These are phyloP conservation scores for Curvularia verruculosa DNA, from an alignment of 2,329 filamentous ascomycete genomes.

Conservation along the genomic window DNA sequence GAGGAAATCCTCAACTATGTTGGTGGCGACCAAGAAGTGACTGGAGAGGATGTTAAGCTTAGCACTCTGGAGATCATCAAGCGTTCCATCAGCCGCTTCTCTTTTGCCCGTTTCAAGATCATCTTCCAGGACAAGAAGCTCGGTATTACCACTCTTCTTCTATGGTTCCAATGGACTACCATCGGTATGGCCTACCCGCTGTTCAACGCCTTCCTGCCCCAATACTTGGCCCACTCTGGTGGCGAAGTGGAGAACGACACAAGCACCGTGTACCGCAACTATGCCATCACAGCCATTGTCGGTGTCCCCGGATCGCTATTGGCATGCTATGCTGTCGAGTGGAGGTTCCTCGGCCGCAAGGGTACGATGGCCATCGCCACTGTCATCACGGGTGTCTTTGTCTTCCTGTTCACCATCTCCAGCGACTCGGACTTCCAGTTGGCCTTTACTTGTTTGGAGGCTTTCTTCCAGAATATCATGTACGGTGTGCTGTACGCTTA, in stretches of 20 bases:
- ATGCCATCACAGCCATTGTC: constrained; percentile 77
- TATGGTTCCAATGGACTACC: constrained; percentile 82
- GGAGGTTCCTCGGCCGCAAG: constrained; percentile 74
- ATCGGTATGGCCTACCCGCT: constrained; percentile 88
- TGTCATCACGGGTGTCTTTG: constrained; percentile 69
- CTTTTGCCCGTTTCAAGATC: constrained; percentile 68
- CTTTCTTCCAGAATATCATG: constrained; percentile 65
- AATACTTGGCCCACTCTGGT: constrained; percentile 72
- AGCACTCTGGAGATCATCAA: constrained; percentile 59
- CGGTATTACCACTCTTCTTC: constrained; percentile 55
- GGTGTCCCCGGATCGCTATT: constrained; percentile 79
- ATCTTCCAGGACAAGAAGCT: constrained; percentile 61
- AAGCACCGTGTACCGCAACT: constrained; percentile 72
- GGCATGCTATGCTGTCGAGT: constrained; percentile 73
- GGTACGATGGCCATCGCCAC: constrained; percentile 74
- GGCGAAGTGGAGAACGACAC: constrained; percentile 31
- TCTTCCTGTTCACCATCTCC: constrained; percentile 69
- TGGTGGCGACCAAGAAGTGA: constrained; percentile 56
- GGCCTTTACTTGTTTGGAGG: constrained; percentile 69
- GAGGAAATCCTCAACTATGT: constrained; percentile 66
- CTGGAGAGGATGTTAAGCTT: constrained; percentile 47
- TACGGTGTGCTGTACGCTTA: constrained; percentile 79
- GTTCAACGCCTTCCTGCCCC: constrained; percentile 89
- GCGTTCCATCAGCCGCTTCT: constrained; percentile 69
- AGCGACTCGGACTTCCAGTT: constrained; percentile 65